Base-by-base conservation (phyloP, 208 protist genomes). In the Leishmania tarentolae region DNA sequence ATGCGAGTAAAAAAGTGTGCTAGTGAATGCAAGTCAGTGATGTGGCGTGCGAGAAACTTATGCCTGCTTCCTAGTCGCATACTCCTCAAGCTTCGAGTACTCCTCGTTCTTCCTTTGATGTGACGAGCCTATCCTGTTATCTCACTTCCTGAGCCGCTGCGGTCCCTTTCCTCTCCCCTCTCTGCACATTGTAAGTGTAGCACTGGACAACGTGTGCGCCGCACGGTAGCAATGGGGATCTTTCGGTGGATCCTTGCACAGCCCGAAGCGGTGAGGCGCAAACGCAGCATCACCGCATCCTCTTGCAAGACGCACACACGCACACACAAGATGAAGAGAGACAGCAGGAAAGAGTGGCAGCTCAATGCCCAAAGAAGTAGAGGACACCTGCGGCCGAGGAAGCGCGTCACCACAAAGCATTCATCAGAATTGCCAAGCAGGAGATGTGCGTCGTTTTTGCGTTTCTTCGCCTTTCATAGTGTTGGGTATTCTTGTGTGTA, bases 41-140 rank as follows among this genome's bases (percentile, higher is more conserved):
- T 73, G 28, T 17, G 4, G 44, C 4, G 68, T 31, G 44, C 40
- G 40, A 73, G 65, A 73, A 37, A 7, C 35, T 73, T 52, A 24
- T 28, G 0, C 21, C 8, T 50, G 31, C 9, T 24, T 75, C 46
- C 70, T 11, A 19, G 47, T 57, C 21, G 70, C 70, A 76, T 61
- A 44, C 35, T 61, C 72, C 72, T 63, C 72, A 61, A 76, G 72
- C 72, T 76, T 76, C 50, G 72, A 76, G 72, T 63, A 76, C 72
- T 76, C 50, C n/a, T 76, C 50, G 5, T 76, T 50, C 52, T 46
- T 61, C n/a, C 46, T 63, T 42, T 50, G 24, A 28, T n/a, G 72
- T 42, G n/a, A 13, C 72, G 24, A 31, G n/a, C 35, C 13, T 4
- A n/a, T 46, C 52, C 35, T 44, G 28, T 31, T 53, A 15, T 24